Base-by-base conservation (phyloP, 495 filamentous ascomycete species). In the Aspergillus baeticus region DNA sequence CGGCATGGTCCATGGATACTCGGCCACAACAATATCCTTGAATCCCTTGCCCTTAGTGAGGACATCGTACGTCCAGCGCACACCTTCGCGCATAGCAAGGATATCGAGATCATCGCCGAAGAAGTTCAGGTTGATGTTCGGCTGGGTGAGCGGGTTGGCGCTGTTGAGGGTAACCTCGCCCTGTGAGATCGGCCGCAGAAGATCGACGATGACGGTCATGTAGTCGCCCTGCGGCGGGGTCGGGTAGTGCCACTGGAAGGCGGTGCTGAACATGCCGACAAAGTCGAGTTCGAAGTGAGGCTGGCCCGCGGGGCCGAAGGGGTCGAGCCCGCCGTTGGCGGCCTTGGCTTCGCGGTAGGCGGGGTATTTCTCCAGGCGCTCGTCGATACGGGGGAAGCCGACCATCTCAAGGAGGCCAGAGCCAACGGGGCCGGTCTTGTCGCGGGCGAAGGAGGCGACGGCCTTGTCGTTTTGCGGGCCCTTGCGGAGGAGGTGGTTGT, bases 201-300 rank as follows among this genome's bases (percentile, higher is more conserved):
- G 70, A 57, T 86, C 81, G 8, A 86, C 82, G 52, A 87, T 80
- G 11, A 85, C 77, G 2, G 81, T 85, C 48, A 85, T 61, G 48
- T 68, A 72, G 55, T 71, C 75, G 2, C 83, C 82, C 21, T 66
- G 39, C 1, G 68, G 58, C 2, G 83, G 83, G 0, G 71, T 61
- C 0, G 80, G 81, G 62, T 77, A 79, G 64, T 87, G 83, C 82
- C 81, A 85, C 63, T 85, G 84, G 78, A 85, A 87, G 6, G 83
- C 81, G 54, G 73, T 75, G 47, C 74, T 69, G 66, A 85, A 86
- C 72, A 84, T 78, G 48, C 76, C 72, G 43, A 85, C 78, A 54
- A 87, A 87, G 63, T 85, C 83, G 50, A 87, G 74, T 71, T 87
- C 83, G 60, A 86, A 86, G 63, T 86, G 83, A 38, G 83, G 83